Evolutionary conservation across 179 eudicot genomes (phyloP).

Genomic region (Beta lomatogona): DNA sequence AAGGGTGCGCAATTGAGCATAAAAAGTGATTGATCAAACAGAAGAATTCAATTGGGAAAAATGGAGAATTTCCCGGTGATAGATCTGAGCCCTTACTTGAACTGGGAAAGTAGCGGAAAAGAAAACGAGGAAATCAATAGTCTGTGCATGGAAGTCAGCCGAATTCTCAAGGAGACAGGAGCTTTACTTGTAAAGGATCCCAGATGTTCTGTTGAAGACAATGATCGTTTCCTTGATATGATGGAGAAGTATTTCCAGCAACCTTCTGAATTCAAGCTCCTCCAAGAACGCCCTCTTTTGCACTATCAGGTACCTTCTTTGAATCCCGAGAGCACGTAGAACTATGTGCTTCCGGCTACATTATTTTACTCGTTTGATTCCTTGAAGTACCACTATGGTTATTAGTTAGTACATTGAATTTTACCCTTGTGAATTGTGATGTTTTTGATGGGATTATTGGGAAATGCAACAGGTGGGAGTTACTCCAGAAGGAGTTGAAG

Average conservation of each 20-base stretch:
- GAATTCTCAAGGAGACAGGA: conserved; percentile 79
- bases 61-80: conserved; percentile 82
- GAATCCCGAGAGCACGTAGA: too few relatives aligned
- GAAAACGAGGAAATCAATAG: conserved; percentile 24
- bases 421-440: neutral
- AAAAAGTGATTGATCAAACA: neutral
- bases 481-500: conserved; percentile 98
- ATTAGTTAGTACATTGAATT: too few relatives aligned
- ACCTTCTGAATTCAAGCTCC: conserved; percentile 63
- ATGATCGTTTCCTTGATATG: conserved; percentile 88
- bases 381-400: too few relatives aligned
- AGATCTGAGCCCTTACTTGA: conserved; percentile 63
- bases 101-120: conserved; percentile 12
- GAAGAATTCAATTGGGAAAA: neutral
- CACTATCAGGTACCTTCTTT: conserved; percentile 69
- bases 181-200: conserved; percentile 87
- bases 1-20: too few relatives aligned
- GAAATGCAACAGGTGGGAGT: conserved; percentile 73
- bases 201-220: conserved; percentile 71
- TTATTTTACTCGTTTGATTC: too few relatives aligned
- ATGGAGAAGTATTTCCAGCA: conserved; percentile 81
- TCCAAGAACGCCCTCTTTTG: conserved; percentile 82
- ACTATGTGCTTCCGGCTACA: too few relatives aligned
- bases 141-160: conserved; percentile 71
- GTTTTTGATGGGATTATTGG: neutral